phyloP scores from a whole-genome alignment of 106 monocot species.

The Triglochin maritima region DNA sequence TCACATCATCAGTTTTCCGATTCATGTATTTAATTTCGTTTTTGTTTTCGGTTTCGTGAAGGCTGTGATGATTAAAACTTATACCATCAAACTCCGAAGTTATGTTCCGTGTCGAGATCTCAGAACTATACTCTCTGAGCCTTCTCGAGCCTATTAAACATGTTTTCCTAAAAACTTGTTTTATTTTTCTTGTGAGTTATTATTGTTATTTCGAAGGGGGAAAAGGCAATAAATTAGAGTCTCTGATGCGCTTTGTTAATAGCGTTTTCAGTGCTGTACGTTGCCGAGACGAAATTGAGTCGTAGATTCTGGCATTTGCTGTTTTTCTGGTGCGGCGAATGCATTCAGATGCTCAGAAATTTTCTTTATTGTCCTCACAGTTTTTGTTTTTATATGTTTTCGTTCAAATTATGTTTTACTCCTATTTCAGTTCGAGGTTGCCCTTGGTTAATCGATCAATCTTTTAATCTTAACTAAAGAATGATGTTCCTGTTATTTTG shows the following conservation, averaged over 20 bases:
- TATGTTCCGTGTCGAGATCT: not conserved
- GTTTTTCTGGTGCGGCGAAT: not conserved
- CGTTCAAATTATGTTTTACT: too few species aligned
- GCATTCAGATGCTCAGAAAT: constrained; percentile 14
- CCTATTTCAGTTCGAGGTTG: too few species aligned
- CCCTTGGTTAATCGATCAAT: too few species aligned
- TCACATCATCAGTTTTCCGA: too few species aligned
- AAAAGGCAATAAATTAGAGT: constrained; percentile 14
- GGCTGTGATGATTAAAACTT: not conserved
- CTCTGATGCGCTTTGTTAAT: constrained; percentile 10
- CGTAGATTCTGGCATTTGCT: constrained; percentile 10
- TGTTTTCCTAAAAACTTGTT: not conserved
- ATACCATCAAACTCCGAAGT: constrained; percentile 4
- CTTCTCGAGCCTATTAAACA: not conserved
- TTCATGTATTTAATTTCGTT: too few species aligned
- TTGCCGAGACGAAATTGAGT: constrained; percentile 6
- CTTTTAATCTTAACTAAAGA: too few species aligned
- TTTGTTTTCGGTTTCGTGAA: not conserved
- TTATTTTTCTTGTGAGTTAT: too few species aligned
- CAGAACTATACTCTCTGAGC: constrained; percentile 3
- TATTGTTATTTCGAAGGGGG: too few species aligned
- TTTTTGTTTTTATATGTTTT: too few species aligned
- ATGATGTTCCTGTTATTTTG: too few species aligned
- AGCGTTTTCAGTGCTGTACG: constrained; percentile 11
- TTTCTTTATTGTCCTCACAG: not conserved